Evolutionary conservation across 2,329 filamentous ascomycete species (phyloP).

Genomic region (Arthroderma sp.): DNA sequence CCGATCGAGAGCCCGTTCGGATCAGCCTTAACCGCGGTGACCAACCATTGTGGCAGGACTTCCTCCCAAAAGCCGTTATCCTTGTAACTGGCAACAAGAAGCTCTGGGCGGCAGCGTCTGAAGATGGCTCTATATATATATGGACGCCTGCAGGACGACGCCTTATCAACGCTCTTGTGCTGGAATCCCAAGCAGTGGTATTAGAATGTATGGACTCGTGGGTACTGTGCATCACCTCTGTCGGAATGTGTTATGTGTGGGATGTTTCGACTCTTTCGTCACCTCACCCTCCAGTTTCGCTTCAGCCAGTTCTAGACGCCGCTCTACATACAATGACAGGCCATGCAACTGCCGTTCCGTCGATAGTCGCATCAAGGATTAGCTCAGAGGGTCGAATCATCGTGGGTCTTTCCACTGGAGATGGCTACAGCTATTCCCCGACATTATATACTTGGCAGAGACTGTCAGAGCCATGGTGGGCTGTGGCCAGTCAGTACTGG

Average conservation of each 20-base stretch:
- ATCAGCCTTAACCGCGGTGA: conserved; percentile 73
- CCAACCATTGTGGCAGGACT: conserved; percentile 83
- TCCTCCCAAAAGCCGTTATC: conserved; percentile 73
- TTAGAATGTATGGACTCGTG: conserved; percentile 81
- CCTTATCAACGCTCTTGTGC: conserved; percentile 67
- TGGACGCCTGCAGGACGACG: conserved; percentile 89
- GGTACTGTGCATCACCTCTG: conserved; percentile 78
- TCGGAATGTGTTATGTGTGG: conserved; percentile 87
- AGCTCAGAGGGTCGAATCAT: conserved; percentile 79
- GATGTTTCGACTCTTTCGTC: conserved; percentile 72
- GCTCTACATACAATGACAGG: conserved; percentile 67
- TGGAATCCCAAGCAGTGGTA: conserved; percentile 89
- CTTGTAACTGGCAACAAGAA: conserved; percentile 79
- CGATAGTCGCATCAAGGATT: conserved; percentile 79
- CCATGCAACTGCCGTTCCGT: conserved; percentile 67
- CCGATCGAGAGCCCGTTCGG: conserved; percentile 69
- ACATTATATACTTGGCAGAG: conserved; percentile 86
- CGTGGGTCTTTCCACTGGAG: conserved; percentile 85
- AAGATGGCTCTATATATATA: conserved; percentile 78
- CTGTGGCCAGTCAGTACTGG: conserved; percentile 96
- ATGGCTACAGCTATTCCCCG: conserved; percentile 81
- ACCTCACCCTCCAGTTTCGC: conserved; percentile 77
- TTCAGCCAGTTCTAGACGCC: conserved; percentile 79
- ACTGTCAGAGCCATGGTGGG: conserved; percentile 96
- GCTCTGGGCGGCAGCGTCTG: conserved; percentile 87